phyloP scores from a whole-genome alignment of 176 grass and related monocot genomes.

The Oryza meyeriana region DNA sequence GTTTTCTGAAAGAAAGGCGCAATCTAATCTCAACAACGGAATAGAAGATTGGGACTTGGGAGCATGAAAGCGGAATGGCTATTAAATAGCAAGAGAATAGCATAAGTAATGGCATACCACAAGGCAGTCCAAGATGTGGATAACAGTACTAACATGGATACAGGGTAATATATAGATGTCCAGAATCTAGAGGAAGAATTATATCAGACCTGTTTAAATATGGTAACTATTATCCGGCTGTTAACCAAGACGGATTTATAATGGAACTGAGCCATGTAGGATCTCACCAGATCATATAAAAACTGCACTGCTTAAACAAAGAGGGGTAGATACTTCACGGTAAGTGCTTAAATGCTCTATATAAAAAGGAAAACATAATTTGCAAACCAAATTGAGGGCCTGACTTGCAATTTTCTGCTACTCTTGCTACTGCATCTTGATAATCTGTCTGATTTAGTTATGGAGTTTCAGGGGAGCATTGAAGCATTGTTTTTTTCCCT shows the following conservation, averaged over 20 bases:
- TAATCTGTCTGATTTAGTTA: slow-evolving; percentile 21
- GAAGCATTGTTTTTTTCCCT: neutral
- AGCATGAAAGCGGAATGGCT: slow-evolving; percentile 7
- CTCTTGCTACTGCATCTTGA: neutral
- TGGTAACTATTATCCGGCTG: neutral
- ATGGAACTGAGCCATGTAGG: slow-evolving; percentile 1
- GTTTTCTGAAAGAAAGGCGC: neutral
- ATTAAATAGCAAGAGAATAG: slow-evolving; percentile 8
- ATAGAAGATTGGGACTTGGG: neutral
- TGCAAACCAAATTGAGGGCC: neutral
- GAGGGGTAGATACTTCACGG: neutral
- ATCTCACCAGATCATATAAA: neutral
- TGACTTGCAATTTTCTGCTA: slow-evolving; percentile 6
- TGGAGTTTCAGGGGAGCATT: slow-evolving; percentile 2
- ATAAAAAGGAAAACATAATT: neutral
- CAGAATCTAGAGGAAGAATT: neutral
- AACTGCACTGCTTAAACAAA: slow-evolving; percentile 16
- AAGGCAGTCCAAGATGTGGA: neutral
- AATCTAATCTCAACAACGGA: neutral
- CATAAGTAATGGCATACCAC: slow-evolving; percentile 8
- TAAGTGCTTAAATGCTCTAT: neutral
- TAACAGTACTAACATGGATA: neutral
- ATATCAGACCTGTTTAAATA: neutral
- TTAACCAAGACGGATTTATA: slow-evolving; percentile 5
- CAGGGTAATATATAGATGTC: neutral